phyloP scores from a whole-genome alignment of 352 stramenopile genomes.

The Thraustochytrium sp. region DNA sequence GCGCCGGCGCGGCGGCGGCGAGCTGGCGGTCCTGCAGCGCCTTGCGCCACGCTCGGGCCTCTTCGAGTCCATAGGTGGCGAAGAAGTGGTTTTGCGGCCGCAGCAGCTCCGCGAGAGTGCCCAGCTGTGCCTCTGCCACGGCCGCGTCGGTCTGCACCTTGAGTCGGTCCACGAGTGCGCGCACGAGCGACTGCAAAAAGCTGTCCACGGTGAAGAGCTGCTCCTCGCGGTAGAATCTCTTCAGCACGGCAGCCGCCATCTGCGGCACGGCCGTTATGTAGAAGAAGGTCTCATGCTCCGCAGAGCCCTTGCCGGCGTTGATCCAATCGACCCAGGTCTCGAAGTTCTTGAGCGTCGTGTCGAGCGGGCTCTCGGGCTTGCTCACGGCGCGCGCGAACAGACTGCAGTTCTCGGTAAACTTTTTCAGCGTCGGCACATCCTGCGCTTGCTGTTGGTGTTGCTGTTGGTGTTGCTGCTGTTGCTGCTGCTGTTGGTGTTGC shows the following conservation, averaged over 20 bases:
- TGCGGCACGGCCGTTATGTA: not conserved
- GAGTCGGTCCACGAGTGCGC: not conserved
- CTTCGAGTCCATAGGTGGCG: not conserved
- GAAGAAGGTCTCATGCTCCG: conserved; percentile 3
- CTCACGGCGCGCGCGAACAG: conserved; percentile 21
- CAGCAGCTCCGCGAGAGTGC: not conserved
- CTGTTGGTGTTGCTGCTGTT: too few relatives aligned
- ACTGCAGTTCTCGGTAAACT: conserved; percentile 33
- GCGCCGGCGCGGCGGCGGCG: not conserved
- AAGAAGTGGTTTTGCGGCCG: not conserved
- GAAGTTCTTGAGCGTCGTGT: conserved; percentile 21
- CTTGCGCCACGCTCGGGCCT: not conserved
- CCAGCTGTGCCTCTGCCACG: not conserved
- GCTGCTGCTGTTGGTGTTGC: too few relatives aligned
- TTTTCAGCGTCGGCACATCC: not conserved
- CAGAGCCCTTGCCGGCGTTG: not conserved
- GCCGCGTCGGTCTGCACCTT: not conserved
- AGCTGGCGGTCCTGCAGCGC: not conserved
- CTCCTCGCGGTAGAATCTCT: not conserved
- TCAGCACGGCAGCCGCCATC: conserved; percentile 16
- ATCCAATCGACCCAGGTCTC: conserved; percentile 33
- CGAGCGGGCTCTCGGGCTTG: not conserved
- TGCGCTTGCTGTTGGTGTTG: not conserved
- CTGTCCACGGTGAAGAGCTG: not conserved
- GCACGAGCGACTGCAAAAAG: not conserved